Evolutionary conservation across 257 asterid species (phyloP).

Genomic region (Ophiorrhiza pumila): DNA sequence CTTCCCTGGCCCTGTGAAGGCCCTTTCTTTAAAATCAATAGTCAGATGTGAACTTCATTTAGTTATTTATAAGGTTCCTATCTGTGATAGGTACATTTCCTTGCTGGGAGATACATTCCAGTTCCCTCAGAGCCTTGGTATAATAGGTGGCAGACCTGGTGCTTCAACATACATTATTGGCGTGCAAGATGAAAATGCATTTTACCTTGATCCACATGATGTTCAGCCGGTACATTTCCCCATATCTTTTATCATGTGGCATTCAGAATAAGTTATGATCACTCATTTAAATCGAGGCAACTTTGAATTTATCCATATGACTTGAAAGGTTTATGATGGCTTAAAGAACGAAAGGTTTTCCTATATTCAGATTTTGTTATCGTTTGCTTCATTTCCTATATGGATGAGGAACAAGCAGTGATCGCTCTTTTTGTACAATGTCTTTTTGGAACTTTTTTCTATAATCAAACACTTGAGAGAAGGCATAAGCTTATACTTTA

Average conservation of each 20-base stretch:
- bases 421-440: background rate
- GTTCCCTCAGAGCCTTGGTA: slow-evolving; percentile 95
- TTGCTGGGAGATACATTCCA: slow-evolving; percentile 73
- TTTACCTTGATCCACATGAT: slow-evolving; percentile 95
- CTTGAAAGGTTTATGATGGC: background rate
- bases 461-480: background rate
- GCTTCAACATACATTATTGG: slow-evolving; percentile 93
- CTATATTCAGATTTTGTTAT: background rate
- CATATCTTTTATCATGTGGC: slow-evolving; percentile 8
- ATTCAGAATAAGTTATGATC: background rate
- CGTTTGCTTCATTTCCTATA: background rate
- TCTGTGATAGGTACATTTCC: slow-evolving; percentile 70
- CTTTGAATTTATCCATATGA: background rate
- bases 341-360: background rate
- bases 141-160: slow-evolving; percentile 95
- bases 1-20: background rate
- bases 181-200: slow-evolving; percentile 92
- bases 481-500: background rate
- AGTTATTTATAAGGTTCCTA: background rate
- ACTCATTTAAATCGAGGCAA: background rate
- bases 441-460: background rate
- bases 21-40: too few relatives aligned
- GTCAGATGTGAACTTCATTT: background rate
- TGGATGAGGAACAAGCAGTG: background rate
- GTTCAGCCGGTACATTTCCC: slow-evolving; percentile 69